Evolutionary conservation across 306 rosid species (phyloP).

Genomic region (Oxytropis ochrocephala): DNA sequence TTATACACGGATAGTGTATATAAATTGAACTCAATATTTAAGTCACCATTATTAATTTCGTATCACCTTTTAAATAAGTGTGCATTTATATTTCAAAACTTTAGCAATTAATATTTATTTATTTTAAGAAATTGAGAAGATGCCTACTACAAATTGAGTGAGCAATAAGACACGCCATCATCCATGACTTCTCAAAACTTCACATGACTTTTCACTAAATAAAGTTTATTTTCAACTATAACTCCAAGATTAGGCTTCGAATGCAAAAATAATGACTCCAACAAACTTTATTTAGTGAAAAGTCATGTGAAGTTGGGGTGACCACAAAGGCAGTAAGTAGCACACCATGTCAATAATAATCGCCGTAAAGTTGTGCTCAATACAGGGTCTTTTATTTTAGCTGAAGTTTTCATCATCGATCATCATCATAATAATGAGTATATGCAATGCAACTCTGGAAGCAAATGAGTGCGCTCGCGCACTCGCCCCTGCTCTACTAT

Average conservation of each 20-base stretch:
- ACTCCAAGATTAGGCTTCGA: background rate
- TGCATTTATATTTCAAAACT: no score
- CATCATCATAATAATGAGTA: background rate
- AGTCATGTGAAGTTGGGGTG: background rate
- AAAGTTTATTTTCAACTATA: background rate
- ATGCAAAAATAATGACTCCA: background rate
- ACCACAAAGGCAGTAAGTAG: background rate
- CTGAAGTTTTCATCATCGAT: constrained; percentile 1
- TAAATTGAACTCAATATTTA: no score
- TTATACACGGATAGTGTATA: no score
- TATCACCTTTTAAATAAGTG: no score
- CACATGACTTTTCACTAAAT: background rate
- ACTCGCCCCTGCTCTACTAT: background rate
- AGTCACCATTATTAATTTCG: no score
- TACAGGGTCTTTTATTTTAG: constrained; percentile 1
- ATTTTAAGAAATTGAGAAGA: no score
- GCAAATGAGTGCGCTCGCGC: constrained; percentile 22
- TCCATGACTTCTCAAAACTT: no score
- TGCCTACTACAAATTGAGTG: background rate
- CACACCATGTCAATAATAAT: background rate
- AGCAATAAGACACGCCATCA: background rate
- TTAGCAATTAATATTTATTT: no score
- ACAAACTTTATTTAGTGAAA: background rate
- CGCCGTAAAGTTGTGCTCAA: background rate
- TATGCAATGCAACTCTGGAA: constrained; percentile 1